These are phyloP conservation scores for Trypanosoma cruzi DNA, from an alignment of 208 protist species.

Conservation along the genomic window DNA sequence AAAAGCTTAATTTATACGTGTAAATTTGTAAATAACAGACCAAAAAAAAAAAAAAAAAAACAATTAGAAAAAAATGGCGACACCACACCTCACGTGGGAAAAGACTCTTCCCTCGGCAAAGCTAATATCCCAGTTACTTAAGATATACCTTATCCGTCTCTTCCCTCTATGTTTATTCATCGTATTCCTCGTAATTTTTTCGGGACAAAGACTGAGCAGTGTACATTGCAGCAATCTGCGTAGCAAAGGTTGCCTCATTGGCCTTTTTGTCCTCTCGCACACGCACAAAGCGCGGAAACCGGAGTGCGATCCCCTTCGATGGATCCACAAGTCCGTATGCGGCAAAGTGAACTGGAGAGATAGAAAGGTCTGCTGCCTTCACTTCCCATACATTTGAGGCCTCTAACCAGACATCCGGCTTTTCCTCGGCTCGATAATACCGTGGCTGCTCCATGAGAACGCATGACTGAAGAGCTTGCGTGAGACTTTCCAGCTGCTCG, in stretches of 20 bases:
- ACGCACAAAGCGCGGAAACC: constrained; percentile 99
- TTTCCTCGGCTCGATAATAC: constrained; percentile 82
- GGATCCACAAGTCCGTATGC: constrained; percentile 90
- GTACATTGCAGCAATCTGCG: constrained; percentile 95
- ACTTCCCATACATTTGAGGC: constrained; percentile 98
- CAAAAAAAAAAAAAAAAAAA: background rate
- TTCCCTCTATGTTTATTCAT: constrained; percentile 27
- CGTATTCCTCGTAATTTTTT: constrained; percentile 9
- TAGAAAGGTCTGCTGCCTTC: constrained; percentile 97
- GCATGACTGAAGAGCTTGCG: constrained; percentile 55
- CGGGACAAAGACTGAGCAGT: constrained; percentile 67
- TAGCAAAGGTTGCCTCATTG: constrained; percentile 91
- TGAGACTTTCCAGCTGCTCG: constrained; percentile 87
- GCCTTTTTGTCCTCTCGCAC: constrained; percentile 98
- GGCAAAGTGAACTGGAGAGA: constrained; percentile 97
- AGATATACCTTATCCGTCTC: background rate
- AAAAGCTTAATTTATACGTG: constrained; percentile 1
- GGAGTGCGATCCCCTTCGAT: constrained; percentile 96
- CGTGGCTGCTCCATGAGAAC: constrained; percentile 59
- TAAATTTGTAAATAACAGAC: background rate
- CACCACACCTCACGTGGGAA: background rate
- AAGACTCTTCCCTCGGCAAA: background rate
- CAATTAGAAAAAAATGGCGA: background rate
- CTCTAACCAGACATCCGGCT: constrained; percentile 97
- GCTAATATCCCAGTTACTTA: background rate